Percentiles rank a stretch among this genome's conserved stretches.
phyloP scores from a whole-genome alignment of 306 rosid genomes.

The Vicia faba region DNA sequence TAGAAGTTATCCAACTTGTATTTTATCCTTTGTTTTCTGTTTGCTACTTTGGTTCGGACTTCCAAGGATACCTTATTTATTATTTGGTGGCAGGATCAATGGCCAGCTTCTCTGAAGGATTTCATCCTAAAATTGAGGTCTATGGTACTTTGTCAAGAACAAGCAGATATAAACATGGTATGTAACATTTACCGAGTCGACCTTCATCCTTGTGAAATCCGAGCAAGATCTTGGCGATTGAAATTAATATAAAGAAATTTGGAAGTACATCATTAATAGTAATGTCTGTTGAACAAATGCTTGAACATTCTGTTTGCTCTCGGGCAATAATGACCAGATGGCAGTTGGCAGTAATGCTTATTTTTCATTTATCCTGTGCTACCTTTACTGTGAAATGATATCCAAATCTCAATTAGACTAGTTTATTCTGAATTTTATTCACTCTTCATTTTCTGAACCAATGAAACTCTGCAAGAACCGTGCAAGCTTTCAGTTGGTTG shows the following conservation, averaged over 20 bases:
- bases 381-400: conserved; percentile 8
- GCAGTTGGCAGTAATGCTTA: conserved; percentile 2
- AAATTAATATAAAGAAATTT: conserved; percentile 22
- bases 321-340: conserved; percentile 7
- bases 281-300: conserved; percentile 8
- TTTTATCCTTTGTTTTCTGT: conserved; percentile 16
- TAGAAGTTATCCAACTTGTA: neutral
- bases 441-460: conserved; percentile 12
- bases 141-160: conserved; percentile 66
- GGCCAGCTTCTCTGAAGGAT: conserved; percentile 75
- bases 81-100: conserved; percentile 59
- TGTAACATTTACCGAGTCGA: conserved; percentile 30
- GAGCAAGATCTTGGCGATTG: conserved; percentile 14
- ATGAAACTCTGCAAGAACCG: neutral
- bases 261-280: neutral
- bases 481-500: conserved; percentile 28
- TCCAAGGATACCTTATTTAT: neutral
- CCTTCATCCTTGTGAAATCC: conserved; percentile 22
- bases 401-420: conserved; percentile 8
- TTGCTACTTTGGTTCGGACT: neutral
- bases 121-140: conserved; percentile 60
- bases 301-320: conserved; percentile 10
- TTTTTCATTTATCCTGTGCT: conserved; percentile 11
- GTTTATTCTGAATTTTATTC: conserved; percentile 10
- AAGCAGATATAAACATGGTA: conserved; percentile 62